These are phyloP conservation scores for Oryza punctata DNA, from an alignment of 176 grass and related monocot genomes.

Conservation along the genomic window DNA sequence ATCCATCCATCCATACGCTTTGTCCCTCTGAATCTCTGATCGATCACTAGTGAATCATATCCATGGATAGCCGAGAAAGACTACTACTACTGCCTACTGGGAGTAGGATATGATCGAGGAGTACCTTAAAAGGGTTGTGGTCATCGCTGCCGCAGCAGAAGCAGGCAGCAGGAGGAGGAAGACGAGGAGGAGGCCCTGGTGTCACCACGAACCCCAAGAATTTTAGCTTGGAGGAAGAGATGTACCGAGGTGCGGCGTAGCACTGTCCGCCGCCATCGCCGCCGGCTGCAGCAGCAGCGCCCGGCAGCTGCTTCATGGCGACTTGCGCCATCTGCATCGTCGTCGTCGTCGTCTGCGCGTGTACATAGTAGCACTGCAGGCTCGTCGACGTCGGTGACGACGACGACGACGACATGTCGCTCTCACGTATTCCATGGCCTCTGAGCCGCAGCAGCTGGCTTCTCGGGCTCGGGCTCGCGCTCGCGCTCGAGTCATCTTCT, in stretches of 20 bases:
- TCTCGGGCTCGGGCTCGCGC: slow-evolving; percentile 42
- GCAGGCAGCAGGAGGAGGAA: not conserved
- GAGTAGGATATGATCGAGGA: not conserved
- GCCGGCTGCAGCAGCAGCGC: not conserved
- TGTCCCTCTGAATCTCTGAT: slow-evolving; percentile 25
- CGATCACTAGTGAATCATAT: not conserved
- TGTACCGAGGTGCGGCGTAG: not conserved
- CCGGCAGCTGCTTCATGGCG: slow-evolving; percentile 24
- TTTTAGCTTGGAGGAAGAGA: slow-evolving; percentile 1
- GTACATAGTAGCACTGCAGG: slow-evolving; percentile 38
- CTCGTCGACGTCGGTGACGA: not conserved
- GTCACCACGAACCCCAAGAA: slow-evolving; percentile 50
- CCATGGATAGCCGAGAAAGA: not conserved
- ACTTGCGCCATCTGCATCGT: slow-evolving; percentile 33
- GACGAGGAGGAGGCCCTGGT: not conserved
- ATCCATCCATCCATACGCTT: slow-evolving; percentile 29
- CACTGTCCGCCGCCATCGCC: not conserved
- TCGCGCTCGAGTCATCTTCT: not conserved
- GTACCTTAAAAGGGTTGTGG: slow-evolving; percentile 38
- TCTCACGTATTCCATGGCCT: slow-evolving; percentile 38
- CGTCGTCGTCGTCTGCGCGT: not conserved
- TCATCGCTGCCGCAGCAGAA: not conserved
- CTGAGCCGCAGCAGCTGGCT: slow-evolving; percentile 28
- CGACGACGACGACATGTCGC: slow-evolving; percentile 13
- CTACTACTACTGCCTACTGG: not conserved